These are phyloP conservation scores for Zopfochytrium polystomum DNA, from an alignment of 371 early-diverging fungal species.

Conservation along the genomic window DNA sequence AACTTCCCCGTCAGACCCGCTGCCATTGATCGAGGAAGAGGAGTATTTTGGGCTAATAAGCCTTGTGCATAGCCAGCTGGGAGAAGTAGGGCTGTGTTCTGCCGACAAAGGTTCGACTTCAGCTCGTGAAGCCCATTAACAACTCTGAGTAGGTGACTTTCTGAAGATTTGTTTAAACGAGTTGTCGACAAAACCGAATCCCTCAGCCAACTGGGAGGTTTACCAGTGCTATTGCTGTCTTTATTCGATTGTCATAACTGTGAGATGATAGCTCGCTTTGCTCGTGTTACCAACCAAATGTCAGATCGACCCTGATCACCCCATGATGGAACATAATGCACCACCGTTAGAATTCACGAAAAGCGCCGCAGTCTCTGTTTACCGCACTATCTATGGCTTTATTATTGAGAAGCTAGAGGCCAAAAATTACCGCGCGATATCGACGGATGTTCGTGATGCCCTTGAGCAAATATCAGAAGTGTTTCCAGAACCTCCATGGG, in stretches of 20 bases:
- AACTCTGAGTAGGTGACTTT: neutral
- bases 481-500: constrained; percentile 53
- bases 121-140: neutral
- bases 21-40: neutral
- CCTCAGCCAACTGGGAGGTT: constrained; percentile 32
- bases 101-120: constrained; percentile 51
- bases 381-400: constrained; percentile 45
- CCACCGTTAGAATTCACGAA: constrained; percentile 46
- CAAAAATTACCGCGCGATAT: constrained; percentile 16
- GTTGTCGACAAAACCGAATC: neutral
- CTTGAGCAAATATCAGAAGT: constrained; percentile 42
- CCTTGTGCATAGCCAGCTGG: constrained; percentile 63
- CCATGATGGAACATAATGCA: constrained; percentile 56
- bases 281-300: neutral
- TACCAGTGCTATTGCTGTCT: constrained; percentile 71
- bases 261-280: constrained; percentile 25
- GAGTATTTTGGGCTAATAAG: too few relatives aligned
- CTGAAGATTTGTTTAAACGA: constrained; percentile 9
- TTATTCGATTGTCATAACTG: constrained; percentile 59
- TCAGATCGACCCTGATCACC: constrained; percentile 52
- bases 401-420: constrained; percentile 15
- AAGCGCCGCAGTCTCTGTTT: constrained; percentile 57
- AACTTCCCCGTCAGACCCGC: too few relatives aligned
- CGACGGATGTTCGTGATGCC: constrained; percentile 28
- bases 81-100: constrained; percentile 63